These are phyloP conservation scores for Hypoxylon sp. DNA, from an alignment of 2,329 filamentous ascomycete species.

Conservation along the genomic window DNA sequence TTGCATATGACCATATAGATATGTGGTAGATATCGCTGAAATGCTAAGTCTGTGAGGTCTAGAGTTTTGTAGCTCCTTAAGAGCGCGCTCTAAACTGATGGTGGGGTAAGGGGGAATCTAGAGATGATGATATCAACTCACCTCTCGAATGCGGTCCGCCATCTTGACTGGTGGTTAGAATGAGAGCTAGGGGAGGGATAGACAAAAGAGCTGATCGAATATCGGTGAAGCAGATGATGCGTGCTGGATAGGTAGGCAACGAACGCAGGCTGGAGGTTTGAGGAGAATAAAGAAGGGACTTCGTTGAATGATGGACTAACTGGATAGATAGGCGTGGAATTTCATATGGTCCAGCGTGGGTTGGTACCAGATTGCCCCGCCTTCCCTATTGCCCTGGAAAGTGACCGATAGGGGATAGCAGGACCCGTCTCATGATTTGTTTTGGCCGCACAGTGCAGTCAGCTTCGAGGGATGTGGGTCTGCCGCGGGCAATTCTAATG, in stretches of 20 bases:
- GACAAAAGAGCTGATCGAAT: conserved; percentile 53
- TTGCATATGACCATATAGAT: conserved; percentile 19
- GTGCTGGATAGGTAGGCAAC: conserved; percentile 37
- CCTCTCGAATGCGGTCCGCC: conserved; percentile 89
- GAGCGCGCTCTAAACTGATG: conserved; percentile 49
- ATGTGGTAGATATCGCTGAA: conserved; percentile 16
- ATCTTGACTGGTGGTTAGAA: conserved; percentile 41
- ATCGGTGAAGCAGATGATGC: conserved; percentile 41
- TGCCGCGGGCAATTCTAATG: conserved; percentile 1
- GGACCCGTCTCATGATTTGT: conserved; percentile 43
- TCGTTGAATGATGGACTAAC: conserved; percentile 48
- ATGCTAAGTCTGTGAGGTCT: conserved; percentile 27
- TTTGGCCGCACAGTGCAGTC: conserved; percentile 42
- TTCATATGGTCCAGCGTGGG: conserved; percentile 51
- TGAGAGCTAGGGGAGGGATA: conserved; percentile 49
- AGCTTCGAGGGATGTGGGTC: conserved; percentile 22
- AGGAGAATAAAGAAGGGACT: conserved; percentile 50
- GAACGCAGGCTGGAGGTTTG: conserved; percentile 45
- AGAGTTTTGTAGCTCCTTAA: conserved; percentile 12
- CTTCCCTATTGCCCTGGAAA: conserved; percentile 42
- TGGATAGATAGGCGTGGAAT: conserved; percentile 52
- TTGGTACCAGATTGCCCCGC: conserved; percentile 51
- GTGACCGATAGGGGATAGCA: conserved; percentile 41
- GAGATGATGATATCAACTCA: conserved; percentile 63
- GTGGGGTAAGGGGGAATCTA: conserved; percentile 52